Base-by-base conservation (phyloP, 208 protist genomes). In the Wallacemonas rigidus region DNA sequence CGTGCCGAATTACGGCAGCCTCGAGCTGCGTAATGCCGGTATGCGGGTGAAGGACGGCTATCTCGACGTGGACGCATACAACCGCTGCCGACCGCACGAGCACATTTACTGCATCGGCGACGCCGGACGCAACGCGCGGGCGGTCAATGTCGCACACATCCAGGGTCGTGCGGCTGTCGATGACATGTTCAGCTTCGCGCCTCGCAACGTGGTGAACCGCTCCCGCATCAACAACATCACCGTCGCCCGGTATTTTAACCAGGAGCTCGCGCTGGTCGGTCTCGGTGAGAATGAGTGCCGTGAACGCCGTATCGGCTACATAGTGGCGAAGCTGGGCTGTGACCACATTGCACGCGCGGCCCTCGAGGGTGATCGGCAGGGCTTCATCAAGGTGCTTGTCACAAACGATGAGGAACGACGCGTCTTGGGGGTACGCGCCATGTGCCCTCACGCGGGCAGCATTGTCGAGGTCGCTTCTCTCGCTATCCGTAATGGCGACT, bases 51-150 rank as follows among this genome's bases (percentile, higher is more conserved):
- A 71, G 17, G 83, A 87, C 57, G 85, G 77, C 9, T 55, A 71
- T 17, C 65, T 93, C 14, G 75, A 75, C 2, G 55, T 83, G 14
- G 88, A 93, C 61, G 69, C 64, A 35, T 86, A 82, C 80, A 61
- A 78, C 51, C 85, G 83, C 9, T 90, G 85, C 76, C 60, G 68
- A 35, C 85, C 88, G 36, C 81, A 93, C 79, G 74, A 83, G 14
- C 85, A 93, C 69, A 93, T 93, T 54, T 93, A 90, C 81, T 86
- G 78, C 72, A 71, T 89, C 40, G 88, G 88, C 11, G 88, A 93
- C 50, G 86, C 77, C 15, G 74, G 77, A 2, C 72, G 54, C 26
- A 74, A 67, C 36, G 60, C 76, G 65, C 67, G 64, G 51, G 63
- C 77, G 48, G 85, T 89, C 41, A 82, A 85, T 67, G 65, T 85